Evolutionary conservation across 179 eudicot species (phyloP).

Genomic region (Beta lomatogona): DNA sequence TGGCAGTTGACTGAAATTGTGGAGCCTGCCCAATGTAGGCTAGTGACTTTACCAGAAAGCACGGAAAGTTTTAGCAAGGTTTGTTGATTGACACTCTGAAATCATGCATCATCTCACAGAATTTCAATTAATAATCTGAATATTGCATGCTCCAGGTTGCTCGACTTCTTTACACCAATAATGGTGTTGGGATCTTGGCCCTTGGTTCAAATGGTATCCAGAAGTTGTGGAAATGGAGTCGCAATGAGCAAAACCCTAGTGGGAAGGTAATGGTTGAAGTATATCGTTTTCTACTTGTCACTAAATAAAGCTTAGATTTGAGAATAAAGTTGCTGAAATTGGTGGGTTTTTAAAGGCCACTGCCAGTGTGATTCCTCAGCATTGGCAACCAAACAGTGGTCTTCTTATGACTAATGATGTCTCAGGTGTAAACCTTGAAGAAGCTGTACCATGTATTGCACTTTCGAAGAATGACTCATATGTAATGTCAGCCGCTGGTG

Average conservation of each 20-base stretch:
- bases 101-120: constrained; percentile 2
- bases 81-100: constrained; percentile 22
- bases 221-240: constrained; percentile 86
- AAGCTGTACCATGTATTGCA: constrained; percentile 87
- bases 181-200: constrained; percentile 79
- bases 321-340: constrained; percentile 28
- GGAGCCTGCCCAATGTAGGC: constrained; percentile 79
- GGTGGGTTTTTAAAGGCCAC: constrained; percentile 66
- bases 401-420: constrained; percentile 85
- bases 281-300: neutral
- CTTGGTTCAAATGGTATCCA: constrained; percentile 72
- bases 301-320: constrained; percentile 7
- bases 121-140: neutral
- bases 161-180: constrained; percentile 74
- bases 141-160: constrained; percentile 46
- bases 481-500: constrained; percentile 93
- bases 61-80: constrained; percentile 72
- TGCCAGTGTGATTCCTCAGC: constrained; percentile 81
- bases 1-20: constrained; percentile 85
- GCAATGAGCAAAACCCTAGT: constrained; percentile 69
- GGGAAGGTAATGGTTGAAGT: constrained; percentile 57
- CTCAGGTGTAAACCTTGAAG: constrained; percentile 77
- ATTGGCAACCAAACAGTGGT: constrained; percentile 96
- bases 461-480: constrained; percentile 94
- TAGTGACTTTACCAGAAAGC: constrained; percentile 82